phyloP scores from a whole-genome alignment of 768 basidiomycete genomes.

The Leucosporidium yakuticum region DNA sequence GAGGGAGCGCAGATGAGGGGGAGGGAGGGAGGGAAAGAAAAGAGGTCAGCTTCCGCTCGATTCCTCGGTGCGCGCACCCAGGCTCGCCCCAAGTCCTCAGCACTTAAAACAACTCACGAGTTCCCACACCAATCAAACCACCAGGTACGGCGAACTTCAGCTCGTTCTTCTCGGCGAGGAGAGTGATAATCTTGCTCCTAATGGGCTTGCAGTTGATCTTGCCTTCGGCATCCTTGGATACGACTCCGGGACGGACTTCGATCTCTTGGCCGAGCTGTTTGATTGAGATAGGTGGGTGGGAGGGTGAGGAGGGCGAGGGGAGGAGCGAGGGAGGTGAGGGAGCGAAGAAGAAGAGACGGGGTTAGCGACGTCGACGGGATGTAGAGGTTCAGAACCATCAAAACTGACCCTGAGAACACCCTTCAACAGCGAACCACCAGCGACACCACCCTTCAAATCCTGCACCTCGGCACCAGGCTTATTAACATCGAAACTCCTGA shows the following conservation, averaged over 20 bases:
- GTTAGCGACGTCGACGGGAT: background rate
- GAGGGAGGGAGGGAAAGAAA: too few relatives aligned
- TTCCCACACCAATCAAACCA: constrained; percentile 96
- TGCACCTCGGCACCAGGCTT: constrained; percentile 96
- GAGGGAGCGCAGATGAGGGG: background rate
- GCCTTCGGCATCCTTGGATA: constrained; percentile 87
- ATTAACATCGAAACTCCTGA: constrained; percentile 99
- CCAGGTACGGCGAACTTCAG: constrained; percentile 94
- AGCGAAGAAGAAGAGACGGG: background rate
- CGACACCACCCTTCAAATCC: constrained; percentile 95
- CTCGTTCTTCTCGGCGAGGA: constrained; percentile 92
- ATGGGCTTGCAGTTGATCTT: constrained; percentile 89
- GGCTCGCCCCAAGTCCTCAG: too few relatives aligned
- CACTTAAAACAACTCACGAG: constrained; percentile 90
- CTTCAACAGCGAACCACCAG: constrained; percentile 89
- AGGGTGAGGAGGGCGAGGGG: background rate
- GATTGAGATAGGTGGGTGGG: too few relatives aligned
- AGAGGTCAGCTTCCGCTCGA: background rate
- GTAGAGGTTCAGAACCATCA: too few relatives aligned
- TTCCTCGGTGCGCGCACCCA: constrained; percentile 78
- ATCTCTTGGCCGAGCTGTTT: constrained; percentile 72
- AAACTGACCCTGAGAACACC: constrained; percentile 64
- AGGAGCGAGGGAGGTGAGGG: background rate
- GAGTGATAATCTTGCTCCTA: constrained; percentile 79
- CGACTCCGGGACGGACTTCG: constrained; percentile 94